Percentiles rank a stretch among this genome's conserved stretches.
Conservation (phyloP, 805 yeast species). For the Myxozyma neglecta region DNA sequence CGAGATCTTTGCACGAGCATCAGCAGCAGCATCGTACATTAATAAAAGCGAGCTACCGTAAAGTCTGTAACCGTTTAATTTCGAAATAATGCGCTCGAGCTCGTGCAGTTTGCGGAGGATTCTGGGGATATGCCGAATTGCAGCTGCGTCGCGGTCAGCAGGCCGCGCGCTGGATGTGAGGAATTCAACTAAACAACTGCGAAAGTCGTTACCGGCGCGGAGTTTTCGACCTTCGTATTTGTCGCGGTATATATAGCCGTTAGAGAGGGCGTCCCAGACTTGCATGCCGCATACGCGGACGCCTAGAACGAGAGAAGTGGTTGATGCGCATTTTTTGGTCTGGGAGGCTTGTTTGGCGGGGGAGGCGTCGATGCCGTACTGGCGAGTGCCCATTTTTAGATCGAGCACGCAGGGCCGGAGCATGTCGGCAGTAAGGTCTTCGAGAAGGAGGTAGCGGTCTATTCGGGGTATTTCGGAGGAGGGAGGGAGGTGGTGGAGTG, state of each 20-base stretch:
- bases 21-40: slow-evolving; percentile 73
- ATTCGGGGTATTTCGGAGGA: slow-evolving; percentile 43
- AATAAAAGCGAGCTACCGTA: slow-evolving; percentile 88
- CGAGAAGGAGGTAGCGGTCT: slow-evolving; percentile 81
- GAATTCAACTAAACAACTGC: slow-evolving; percentile 70
- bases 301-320: slow-evolving; percentile 81
- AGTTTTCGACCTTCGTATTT: slow-evolving; percentile 89
- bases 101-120: slow-evolving; percentile 61
- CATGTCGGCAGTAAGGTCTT: slow-evolving; percentile 86
- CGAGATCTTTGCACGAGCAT: slow-evolving; percentile 32
- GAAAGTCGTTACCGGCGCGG: slow-evolving; percentile 70
- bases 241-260: slow-evolving; percentile 66
- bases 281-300: slow-evolving; percentile 96
- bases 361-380: slow-evolving; percentile 92
- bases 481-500: neutral
- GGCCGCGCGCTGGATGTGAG: slow-evolving; percentile 71
- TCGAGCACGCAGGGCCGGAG: slow-evolving; percentile 87
- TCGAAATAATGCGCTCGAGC: slow-evolving; percentile 54
- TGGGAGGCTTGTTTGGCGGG: slow-evolving; percentile 73
- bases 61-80: slow-evolving; percentile 73
- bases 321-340: slow-evolving; percentile 70
- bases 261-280: slow-evolving; percentile 57
- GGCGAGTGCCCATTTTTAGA: slow-evolving; percentile 97
- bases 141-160: slow-evolving; percentile 68
- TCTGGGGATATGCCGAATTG: slow-evolving; percentile 64